Percentiles rank a stretch among this genome's conserved stretches.
These are phyloP conservation scores for Lentithecium fluviatile DNA, from an alignment of 495 filamentous ascomycete species.

Conservation along the genomic window DNA sequence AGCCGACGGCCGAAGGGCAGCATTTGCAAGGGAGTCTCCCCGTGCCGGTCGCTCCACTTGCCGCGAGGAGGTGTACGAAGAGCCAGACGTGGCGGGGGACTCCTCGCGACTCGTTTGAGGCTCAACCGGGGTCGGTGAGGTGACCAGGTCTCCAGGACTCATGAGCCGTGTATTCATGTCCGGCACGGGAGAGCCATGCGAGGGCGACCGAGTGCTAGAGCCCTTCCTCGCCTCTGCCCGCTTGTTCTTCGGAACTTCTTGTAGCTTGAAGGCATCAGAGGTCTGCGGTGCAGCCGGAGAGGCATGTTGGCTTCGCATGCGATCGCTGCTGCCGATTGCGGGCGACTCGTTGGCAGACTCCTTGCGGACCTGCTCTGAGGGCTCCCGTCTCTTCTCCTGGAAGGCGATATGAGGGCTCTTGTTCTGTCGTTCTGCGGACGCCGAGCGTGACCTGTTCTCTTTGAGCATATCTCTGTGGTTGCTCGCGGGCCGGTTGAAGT, in stretches of 20 bases:
- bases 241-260: slow-evolving; percentile 70
- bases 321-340: slow-evolving; percentile 45
- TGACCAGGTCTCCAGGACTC: slow-evolving; percentile 18
- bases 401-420: slow-evolving; percentile 86
- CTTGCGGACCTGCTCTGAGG: slow-evolving; percentile 46
- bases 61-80: slow-evolving; percentile 35
- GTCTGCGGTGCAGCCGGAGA: slow-evolving; percentile 34
- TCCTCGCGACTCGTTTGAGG: slow-evolving; percentile 14
- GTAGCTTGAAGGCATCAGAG: slow-evolving; percentile 61
- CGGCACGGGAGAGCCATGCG: slow-evolving; percentile 14
- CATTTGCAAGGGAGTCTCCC: slow-evolving; percentile 54
- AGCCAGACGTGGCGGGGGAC: slow-evolving; percentile 30
- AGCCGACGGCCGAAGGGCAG: slow-evolving; percentile 16
- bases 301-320: slow-evolving; percentile 37
- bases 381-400: slow-evolving; percentile 77
- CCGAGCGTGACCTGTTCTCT: slow-evolving; percentile 53
- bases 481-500: slow-evolving; percentile 36
- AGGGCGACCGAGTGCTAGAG: slow-evolving; percentile 47
- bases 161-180: slow-evolving; percentile 26
- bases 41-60: slow-evolving; percentile 51
- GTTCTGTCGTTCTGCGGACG: slow-evolving; percentile 51
- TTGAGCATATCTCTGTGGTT: slow-evolving; percentile 40
- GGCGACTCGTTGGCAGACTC: slow-evolving; percentile 46
- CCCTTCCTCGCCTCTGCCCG: slow-evolving; percentile 62
- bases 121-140: slow-evolving; percentile 23